phyloP scores from a whole-genome alignment of 768 basidiomycete species.

The Lactarius pseudohatsudake region DNA sequence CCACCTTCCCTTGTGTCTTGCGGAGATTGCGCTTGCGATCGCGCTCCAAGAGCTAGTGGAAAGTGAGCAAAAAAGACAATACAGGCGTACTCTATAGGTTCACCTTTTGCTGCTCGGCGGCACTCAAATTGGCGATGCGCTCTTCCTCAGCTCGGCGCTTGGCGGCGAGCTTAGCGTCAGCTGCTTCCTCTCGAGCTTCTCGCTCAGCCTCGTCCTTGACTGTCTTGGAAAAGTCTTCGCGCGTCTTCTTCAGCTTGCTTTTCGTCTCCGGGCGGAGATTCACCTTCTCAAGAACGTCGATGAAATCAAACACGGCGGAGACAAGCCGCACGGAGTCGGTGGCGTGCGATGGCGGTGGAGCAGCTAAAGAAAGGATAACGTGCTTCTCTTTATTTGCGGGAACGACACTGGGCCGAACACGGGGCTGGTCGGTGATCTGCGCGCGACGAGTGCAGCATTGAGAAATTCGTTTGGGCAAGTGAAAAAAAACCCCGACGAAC shows the following conservation, averaged over 20 bases:
- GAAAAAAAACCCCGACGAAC: conserved; percentile 42
- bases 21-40: conserved; percentile 71
- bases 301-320: conserved; percentile 66
- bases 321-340: conserved; percentile 59
- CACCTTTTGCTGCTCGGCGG: conserved; percentile 84
- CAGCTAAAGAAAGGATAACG: conserved; percentile 63
- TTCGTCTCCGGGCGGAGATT: conserved; percentile 80
- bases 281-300: conserved; percentile 58
- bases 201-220: conserved; percentile 65
- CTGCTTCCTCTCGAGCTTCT: conserved; percentile 71
- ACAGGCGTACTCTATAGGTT: conserved; percentile 25
- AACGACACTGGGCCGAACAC: conserved; percentile 56
- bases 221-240: conserved; percentile 69
- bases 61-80: conserved; percentile 4
- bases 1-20: conserved; percentile 66
- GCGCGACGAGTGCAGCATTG: conserved; percentile 16
- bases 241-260: conserved; percentile 67
- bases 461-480: conserved; percentile 13
- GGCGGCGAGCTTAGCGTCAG: conserved; percentile 67
- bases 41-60: conserved; percentile 59
- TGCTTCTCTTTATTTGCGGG: conserved; percentile 63
- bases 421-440: conserved; percentile 84
- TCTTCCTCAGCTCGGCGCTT: conserved; percentile 77
- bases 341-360: conserved; percentile 51
- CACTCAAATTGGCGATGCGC: conserved; percentile 65